A percentile compares a stretch with the other conserved stretches of the same genome.
Conservation (phyloP, 768 basidiomycete genomes). For the Lactarius akahatsu region DNA sequence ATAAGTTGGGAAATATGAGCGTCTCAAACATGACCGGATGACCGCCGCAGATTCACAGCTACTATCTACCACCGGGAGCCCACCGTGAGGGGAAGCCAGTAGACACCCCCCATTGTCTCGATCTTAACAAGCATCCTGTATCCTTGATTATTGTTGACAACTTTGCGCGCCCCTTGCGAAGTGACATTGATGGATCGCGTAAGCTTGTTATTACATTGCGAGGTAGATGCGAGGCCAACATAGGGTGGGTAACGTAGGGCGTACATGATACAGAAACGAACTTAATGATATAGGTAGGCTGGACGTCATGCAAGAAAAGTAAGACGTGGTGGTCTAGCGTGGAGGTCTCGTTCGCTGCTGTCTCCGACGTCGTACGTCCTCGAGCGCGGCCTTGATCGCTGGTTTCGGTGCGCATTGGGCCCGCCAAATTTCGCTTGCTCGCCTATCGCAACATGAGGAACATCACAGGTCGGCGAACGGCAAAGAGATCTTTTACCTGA, state of each 20-base stretch:
- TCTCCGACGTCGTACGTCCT: conserved; percentile 56
- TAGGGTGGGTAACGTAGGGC: background rate
- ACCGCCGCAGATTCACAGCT: no score
- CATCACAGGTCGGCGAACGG: background rate
- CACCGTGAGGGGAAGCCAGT: no score
- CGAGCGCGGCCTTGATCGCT: conserved; percentile 61
- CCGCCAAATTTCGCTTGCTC: conserved; percentile 61
- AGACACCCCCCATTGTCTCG: no score
- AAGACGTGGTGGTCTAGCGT: conserved; percentile 1
- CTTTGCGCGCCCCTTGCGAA: no score
- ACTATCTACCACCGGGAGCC: no score
- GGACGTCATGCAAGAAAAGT: background rate
- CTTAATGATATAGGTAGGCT: conserved; percentile 10
- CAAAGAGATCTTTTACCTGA: conserved; percentile 47
- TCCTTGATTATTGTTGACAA: no score
- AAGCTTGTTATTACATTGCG: conserved; percentile 11
- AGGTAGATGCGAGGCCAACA: background rate
- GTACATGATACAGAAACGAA: background rate
- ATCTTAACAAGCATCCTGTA: no score
- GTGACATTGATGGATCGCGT: conserved; percentile 4
- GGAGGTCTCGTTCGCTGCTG: conserved; percentile 7
- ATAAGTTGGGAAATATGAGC: no score
- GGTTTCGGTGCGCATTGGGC: conserved; percentile 59
- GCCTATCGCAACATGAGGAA: conserved; percentile 42
- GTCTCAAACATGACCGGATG: no score